Conservation (phyloP, 2,329 filamentous ascomycete species). For the Pseudohalonectria lignicola region DNA sequence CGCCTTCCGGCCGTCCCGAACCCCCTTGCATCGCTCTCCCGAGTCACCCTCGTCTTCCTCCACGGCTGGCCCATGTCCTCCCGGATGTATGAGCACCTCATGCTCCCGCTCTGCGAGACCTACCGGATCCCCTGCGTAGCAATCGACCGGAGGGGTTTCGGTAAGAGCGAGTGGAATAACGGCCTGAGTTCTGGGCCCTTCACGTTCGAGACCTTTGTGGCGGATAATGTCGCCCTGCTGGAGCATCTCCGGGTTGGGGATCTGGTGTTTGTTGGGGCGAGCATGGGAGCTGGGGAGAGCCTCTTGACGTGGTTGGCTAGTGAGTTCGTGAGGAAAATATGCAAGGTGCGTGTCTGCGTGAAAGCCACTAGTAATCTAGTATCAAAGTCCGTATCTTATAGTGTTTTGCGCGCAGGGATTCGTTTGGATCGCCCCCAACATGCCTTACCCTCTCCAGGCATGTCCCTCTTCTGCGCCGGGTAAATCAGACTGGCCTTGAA, state of each 20-base stretch:
- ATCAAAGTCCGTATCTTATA: too few relatives aligned
- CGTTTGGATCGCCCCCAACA: slow-evolving; percentile 9
- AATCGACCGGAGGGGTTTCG: not conserved
- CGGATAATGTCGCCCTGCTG: slow-evolving; percentile 6
- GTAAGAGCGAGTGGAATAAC: not conserved
- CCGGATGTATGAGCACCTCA: slow-evolving; percentile 11
- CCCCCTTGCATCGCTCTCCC: not conserved
- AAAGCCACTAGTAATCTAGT: not conserved
- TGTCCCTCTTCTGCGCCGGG: not conserved
- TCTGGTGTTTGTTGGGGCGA: slow-evolving; percentile 9
- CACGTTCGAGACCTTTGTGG: slow-evolving; percentile 7
- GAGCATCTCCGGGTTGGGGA: slow-evolving; percentile 3
- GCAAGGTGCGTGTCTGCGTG: slow-evolving; percentile 2
- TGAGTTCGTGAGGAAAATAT: slow-evolving; percentile 2
- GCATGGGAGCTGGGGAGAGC: slow-evolving; percentile 8
- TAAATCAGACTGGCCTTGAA: too few relatives aligned
- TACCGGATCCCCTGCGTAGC: slow-evolving; percentile 4
- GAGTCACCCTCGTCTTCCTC: slow-evolving; percentile 9
- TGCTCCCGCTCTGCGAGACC: slow-evolving; percentile 9
- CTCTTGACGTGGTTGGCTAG: slow-evolving; percentile 4
- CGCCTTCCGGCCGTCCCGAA: not conserved
- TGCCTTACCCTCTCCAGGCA: slow-evolving; percentile 6
- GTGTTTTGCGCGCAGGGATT: slow-evolving; percentile 8
- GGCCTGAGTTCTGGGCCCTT: slow-evolving; percentile 1
- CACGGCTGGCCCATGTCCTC: slow-evolving; percentile 13